Percentiles rank a stretch among this genome's conserved stretches.
phyloP scores from a whole-genome alignment of 345 rosid species.

The Hypericum perforatum region DNA sequence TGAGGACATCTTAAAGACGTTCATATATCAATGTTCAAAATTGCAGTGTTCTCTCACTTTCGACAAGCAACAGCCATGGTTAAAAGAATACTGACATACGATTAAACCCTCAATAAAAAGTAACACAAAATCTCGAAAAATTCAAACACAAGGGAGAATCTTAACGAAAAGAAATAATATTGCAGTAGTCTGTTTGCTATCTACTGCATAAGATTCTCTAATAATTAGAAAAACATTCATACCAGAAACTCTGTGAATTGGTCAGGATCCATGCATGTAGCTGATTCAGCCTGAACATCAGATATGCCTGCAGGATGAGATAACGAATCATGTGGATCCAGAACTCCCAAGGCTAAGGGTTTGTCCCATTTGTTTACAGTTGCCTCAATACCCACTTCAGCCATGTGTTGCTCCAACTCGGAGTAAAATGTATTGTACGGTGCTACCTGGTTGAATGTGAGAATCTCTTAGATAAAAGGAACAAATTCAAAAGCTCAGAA shows the following conservation, averaged over 20 bases:
- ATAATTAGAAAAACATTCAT: conserved; percentile 10
- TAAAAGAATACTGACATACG: too few relatives aligned
- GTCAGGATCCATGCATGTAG: conserved; percentile 73
- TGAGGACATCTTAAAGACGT: too few relatives aligned
- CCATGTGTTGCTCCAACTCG: conserved; percentile 86
- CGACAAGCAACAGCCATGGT: too few relatives aligned
- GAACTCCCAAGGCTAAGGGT: conserved; percentile 69
- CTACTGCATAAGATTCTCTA: too few relatives aligned
- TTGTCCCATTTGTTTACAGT: conserved; percentile 85
- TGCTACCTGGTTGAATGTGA: conserved; percentile 54
- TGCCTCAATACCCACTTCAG: conserved; percentile 70
- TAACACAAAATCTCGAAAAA: too few relatives aligned
- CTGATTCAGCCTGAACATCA: conserved; percentile 87
- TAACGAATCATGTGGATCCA: conserved; percentile 92
- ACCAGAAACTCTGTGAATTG: conserved; percentile 91
- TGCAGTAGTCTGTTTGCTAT: too few relatives aligned
- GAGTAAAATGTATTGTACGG: conserved; percentile 90
- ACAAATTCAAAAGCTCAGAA: too few relatives aligned
- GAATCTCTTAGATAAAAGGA: neutral
- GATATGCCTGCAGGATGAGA: conserved; percentile 98
- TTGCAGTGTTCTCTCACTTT: too few relatives aligned
- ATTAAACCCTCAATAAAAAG: too few relatives aligned
- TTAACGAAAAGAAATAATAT: too few relatives aligned
- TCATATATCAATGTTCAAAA: too few relatives aligned
- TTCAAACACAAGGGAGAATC: too few relatives aligned